A percentile compares a stretch with the other conserved stretches of the same genome.
These are phyloP conservation scores for Metschnikowia chrysomelidarum DNA, from an alignment of 805 yeast genomes.

Conservation along the genomic window DNA sequence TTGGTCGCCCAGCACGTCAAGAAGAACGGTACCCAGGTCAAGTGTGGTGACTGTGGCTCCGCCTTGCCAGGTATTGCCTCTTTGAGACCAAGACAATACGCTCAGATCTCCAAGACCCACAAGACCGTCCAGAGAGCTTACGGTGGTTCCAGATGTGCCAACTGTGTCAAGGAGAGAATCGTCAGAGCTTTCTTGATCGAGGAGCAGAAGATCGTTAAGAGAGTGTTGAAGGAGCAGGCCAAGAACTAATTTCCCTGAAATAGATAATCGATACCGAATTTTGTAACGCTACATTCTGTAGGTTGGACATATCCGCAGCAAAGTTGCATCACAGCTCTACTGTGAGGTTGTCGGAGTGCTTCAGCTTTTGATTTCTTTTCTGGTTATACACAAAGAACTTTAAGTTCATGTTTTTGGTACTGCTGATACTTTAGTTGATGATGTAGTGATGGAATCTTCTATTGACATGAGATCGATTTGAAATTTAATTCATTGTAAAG, in stretches of 20 bases:
- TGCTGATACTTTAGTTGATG: too few relatives aligned
- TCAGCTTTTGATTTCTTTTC: too few relatives aligned
- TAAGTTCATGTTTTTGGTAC: too few relatives aligned
- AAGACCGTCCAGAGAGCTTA: slow-evolving; percentile 99
- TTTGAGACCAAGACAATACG: slow-evolving; percentile 98
- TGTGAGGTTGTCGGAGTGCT: too few relatives aligned
- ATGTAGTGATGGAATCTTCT: too few relatives aligned
- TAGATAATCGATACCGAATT: too few relatives aligned
- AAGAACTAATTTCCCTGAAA: slow-evolving; percentile 23
- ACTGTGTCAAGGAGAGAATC: slow-evolving; percentile 98
- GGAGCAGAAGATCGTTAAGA: slow-evolving; percentile 99
- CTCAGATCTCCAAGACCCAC: slow-evolving; percentile 90
- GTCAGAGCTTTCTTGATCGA: slow-evolving; percentile 99
- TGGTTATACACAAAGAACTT: too few relatives aligned
- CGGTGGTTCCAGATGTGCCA: slow-evolving; percentile 99
- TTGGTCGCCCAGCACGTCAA: slow-evolving; percentile 96
- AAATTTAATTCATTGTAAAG: too few relatives aligned
- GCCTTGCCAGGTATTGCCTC: slow-evolving; percentile 87
- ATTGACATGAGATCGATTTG: too few relatives aligned
- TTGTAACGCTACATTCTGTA: too few relatives aligned
- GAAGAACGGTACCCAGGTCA: slow-evolving; percentile 84
- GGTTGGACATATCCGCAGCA: too few relatives aligned
- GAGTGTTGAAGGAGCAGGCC: slow-evolving; percentile 91
- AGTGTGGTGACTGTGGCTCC: slow-evolving; percentile 85
- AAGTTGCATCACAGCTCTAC: too few relatives aligned